Base-by-base conservation (phyloP, 2,329 filamentous ascomycete genomes). In the Bipolaris cookei region DNA sequence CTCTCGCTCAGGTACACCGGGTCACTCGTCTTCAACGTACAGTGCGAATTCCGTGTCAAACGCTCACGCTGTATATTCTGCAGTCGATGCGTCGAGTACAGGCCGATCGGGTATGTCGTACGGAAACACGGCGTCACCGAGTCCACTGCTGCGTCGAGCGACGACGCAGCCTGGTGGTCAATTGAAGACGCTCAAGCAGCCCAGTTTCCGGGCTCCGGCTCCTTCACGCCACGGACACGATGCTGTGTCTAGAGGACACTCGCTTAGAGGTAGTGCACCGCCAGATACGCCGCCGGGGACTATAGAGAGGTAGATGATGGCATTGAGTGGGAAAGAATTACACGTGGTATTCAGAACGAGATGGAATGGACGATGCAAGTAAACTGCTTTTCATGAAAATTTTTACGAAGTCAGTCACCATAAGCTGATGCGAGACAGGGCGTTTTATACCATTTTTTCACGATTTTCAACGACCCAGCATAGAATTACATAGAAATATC, bases 101-200 rank as follows among this genome's bases (percentile, higher is more conserved):
- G 39, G 32, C 5, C 50, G 59, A 30, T 41, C 52, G 1, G 43
- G 59, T 2, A 28, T 63, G 6, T 42, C 39, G 3, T 13, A 23
- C 4, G 46, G 51, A 11, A 64, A 63, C 38, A 23, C 64, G 6
- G 63, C 67, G 8, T 70, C 70, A 0, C 69, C 74, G 1, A 77
- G 74, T 50, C 74, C 75, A 35, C 55, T 77, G 37, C 54, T 77
- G 1, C 62, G 74, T 39, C 63, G 72, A 11, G 74, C 72, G 3
- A 76, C 70, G 4, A 71, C 67, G 16, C 69, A 73, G 49, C 70
- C 69, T 30, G 62, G 58, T 11, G 47, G 64, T 10, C 68, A 71
- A 30, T 66, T 63, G 2, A 66, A 58, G 14, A 71, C 66, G 16
- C 38, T 63, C 16, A 64, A 58, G 1, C 68, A 64, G 16, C 68